Conservation (phyloP, 2,329 filamentous ascomycete genomes). For the Arthrinium puccinioides region DNA sequence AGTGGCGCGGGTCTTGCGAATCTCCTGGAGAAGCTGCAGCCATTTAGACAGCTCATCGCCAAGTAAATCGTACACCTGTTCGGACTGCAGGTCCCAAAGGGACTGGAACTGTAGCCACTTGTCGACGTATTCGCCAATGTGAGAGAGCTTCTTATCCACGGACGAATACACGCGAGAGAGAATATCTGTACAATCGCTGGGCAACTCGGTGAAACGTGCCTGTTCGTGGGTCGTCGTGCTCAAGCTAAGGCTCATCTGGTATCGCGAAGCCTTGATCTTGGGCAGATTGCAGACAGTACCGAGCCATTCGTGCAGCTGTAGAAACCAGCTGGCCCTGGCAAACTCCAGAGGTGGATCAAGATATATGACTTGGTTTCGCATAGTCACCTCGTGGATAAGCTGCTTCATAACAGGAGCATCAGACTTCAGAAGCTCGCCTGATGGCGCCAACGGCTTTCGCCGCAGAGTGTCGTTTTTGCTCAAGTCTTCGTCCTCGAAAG, state of each 20-base stretch:
- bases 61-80: constrained; percentile 87
- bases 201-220: constrained; percentile 74
- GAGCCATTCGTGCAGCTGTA: constrained; percentile 88
- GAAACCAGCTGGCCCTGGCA: constrained; percentile 87
- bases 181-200: constrained; percentile 72
- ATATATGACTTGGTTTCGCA: constrained; percentile 97
- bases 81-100: constrained; percentile 93
- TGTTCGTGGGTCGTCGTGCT: constrained; percentile 59
- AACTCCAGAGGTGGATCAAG: constrained; percentile 89
- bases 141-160: constrained; percentile 74
- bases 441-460: constrained; percentile 39
- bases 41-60: constrained; percentile 88
- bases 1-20: constrained; percentile 87
- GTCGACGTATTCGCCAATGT: constrained; percentile 81
- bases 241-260: constrained; percentile 68
- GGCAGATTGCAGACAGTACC: constrained; percentile 86
- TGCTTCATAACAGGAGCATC: constrained; percentile 61
- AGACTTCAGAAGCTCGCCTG: constrained; percentile 35
- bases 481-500: constrained; percentile 60
- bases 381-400: constrained; percentile 85
- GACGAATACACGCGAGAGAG: constrained; percentile 74
- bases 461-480: constrained; percentile 41
- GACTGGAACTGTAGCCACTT: constrained; percentile 99
- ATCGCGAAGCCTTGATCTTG: constrained; percentile 90
- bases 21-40: constrained; percentile 94